phyloP scores from a whole-genome alignment of 2,329 filamentous ascomycete genomes.

The Orbilia brochopaga region DNA sequence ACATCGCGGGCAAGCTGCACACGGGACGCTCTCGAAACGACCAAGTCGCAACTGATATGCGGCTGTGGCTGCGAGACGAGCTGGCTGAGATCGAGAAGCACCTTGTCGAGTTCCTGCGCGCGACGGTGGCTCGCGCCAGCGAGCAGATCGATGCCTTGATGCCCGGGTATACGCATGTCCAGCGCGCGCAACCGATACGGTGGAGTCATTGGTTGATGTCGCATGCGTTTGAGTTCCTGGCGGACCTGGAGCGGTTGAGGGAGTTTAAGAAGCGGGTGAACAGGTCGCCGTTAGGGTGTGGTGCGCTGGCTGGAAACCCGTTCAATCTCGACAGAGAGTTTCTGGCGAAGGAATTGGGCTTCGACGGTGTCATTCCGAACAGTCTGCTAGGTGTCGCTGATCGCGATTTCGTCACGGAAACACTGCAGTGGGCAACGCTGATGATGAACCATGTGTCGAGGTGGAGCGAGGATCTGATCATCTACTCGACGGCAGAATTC shows the following conservation, averaged over 20 bases:
- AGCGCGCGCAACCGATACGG: constrained; percentile 78
- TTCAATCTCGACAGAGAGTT: constrained; percentile 80
- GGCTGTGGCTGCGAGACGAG: constrained; percentile 81
- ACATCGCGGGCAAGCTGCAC: constrained; percentile 85
- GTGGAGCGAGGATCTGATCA: constrained; percentile 84
- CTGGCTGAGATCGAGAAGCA: constrained; percentile 72
- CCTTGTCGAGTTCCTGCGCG: constrained; percentile 72
- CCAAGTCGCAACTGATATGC: constrained; percentile 88
- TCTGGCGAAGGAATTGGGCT: constrained; percentile 80
- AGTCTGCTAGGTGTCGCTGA: constrained; percentile 77
- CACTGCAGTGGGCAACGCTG: constrained; percentile 77
- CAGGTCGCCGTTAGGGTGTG: constrained; percentile 71
- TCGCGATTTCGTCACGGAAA: constrained; percentile 82
- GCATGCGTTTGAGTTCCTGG: constrained; percentile 72
- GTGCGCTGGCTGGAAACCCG: constrained; percentile 79
- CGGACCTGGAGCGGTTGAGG: constrained; percentile 77
- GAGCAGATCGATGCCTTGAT: constrained; percentile 77
- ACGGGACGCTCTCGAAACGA: constrained; percentile 88
- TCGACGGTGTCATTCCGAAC: constrained; percentile 76
- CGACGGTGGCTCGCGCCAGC: constrained; percentile 73
- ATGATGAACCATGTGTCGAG: constrained; percentile 80
- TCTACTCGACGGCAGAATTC: constrained; percentile 79
- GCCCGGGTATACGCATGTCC: constrained; percentile 87
- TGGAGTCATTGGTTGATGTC: constrained; percentile 84
- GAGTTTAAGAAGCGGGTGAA: constrained; percentile 78